A percentile compares a stretch with the other conserved stretches of the same genome.
Evolutionary conservation across 1,284 basidiomycete genomes (phyloP).

Genomic region (Trametes versicolor): DNA sequence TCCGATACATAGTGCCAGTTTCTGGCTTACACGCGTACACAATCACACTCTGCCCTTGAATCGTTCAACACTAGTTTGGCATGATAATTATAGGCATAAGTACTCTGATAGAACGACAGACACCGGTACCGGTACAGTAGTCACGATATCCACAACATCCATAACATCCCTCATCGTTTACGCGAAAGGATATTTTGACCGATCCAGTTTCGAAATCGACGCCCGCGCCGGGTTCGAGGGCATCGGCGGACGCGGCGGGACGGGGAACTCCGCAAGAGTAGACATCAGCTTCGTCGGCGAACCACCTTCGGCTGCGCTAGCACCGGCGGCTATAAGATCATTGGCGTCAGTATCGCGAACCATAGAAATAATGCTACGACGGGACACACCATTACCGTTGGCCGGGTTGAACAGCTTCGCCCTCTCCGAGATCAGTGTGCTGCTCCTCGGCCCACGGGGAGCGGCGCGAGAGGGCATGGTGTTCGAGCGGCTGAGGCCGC

Average conservation of each 20-base stretch:
- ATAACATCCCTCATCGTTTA: conserved; percentile 25
- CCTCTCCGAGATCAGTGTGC: conserved; percentile 57
- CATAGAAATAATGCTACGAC: not conserved
- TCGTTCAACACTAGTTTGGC: conserved; percentile 3
- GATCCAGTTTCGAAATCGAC: conserved; percentile 48
- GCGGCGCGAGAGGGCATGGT: conserved; percentile 35
- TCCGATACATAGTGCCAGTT: not conserved
- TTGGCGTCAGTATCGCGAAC: not conserved
- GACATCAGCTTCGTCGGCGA: conserved; percentile 39
- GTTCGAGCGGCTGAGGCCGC: conserved; percentile 36
- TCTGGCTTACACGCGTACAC: too few species aligned
- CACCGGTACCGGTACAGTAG: not conserved
- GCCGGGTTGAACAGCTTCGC: conserved; percentile 50
- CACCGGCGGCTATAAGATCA: conserved; percentile 1
- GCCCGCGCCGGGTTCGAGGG: conserved; percentile 41
- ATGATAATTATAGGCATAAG: conserved; percentile 27
- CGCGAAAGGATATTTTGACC: conserved; percentile 49
- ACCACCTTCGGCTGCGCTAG: conserved; percentile 31
- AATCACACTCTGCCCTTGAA: not conserved
- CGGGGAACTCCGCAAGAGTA: conserved; percentile 49
- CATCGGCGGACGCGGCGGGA: conserved; percentile 51
- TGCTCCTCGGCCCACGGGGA: conserved; percentile 48
- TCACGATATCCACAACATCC: conserved; percentile 4
- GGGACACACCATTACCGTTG: conserved; percentile 34
- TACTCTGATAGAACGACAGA: conserved; percentile 16